phyloP scores from a whole-genome alignment of 2,329 filamentous ascomycete genomes.

The Scolecobasidium constrictum region DNA sequence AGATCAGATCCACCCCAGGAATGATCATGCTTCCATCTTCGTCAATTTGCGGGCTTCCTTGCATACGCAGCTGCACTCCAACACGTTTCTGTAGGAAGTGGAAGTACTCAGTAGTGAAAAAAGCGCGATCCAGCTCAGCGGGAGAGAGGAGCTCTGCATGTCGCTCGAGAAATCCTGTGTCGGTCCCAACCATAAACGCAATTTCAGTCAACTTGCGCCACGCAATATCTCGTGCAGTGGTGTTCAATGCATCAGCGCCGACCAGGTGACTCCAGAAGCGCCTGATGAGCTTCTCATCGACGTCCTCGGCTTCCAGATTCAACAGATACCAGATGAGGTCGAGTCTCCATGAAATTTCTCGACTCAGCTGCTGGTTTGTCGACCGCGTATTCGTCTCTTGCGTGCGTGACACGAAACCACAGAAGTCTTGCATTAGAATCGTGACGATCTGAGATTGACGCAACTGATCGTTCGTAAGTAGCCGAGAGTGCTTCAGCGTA shows the following conservation, averaged over 20 bases:
- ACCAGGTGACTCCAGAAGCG: constrained; percentile 65
- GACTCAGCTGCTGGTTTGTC: neutral
- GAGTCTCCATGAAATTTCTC: constrained; percentile 26
- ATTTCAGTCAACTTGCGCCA: constrained; percentile 56
- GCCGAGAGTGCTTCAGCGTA: constrained; percentile 1
- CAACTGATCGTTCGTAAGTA: constrained; percentile 16
- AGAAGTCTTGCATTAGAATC: constrained; percentile 28
- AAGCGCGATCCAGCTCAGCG: neutral
- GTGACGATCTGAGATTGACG: constrained; percentile 18
- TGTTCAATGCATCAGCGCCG: constrained; percentile 48
- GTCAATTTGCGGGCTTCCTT: constrained; percentile 19
- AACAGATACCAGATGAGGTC: constrained; percentile 51
- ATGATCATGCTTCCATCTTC: constrained; percentile 42
- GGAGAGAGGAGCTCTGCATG: constrained; percentile 45
- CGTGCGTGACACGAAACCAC: constrained; percentile 18
- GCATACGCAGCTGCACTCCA: neutral
- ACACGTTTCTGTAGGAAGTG: constrained; percentile 40
- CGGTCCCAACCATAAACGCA: constrained; percentile 17
- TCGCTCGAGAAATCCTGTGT: constrained; percentile 31
- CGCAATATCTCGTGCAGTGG: constrained; percentile 51
- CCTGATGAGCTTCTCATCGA: constrained; percentile 51
- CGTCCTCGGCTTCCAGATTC: constrained; percentile 46
- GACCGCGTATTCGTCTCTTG: neutral
- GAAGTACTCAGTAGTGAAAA: constrained; percentile 51
- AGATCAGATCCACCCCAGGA: constrained; percentile 59